phyloP scores from a whole-genome alignment of 768 basidiomycete genomes.

The Russula brevipes region DNA sequence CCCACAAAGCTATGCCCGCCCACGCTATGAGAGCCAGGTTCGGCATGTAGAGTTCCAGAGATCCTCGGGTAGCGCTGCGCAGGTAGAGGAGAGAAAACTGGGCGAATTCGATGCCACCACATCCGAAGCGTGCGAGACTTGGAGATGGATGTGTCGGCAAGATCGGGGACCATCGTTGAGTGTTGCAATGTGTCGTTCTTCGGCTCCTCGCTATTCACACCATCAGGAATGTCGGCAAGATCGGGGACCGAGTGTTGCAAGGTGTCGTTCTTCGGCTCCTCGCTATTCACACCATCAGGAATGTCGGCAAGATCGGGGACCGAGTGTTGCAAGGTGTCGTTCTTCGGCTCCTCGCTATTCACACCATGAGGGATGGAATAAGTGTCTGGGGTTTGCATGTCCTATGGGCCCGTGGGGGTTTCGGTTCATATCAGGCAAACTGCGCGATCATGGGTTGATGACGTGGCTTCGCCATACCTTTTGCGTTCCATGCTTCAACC shows the following conservation, averaged over 20 bases:
- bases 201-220: neutral
- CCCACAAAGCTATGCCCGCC: neutral
- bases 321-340: neutral
- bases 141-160: neutral
- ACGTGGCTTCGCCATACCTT: constrained; percentile 46
- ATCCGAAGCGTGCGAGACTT: neutral
- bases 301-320: too few species aligned
- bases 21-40: neutral
- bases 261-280: neutral
- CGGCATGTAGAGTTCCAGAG: neutral
- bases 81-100: neutral
- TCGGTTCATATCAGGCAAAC: neutral
- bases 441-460: neutral
- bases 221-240: too few species aligned
- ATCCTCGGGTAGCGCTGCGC: neutral
- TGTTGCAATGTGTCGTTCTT: neutral
- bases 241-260: too few species aligned
- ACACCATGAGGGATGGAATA: neutral
- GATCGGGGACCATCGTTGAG: neutral
- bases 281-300: too few species aligned
- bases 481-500: constrained; percentile 76
- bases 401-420: neutral
- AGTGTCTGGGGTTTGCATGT: neutral
- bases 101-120: neutral
- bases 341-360: neutral